Conservation (phyloP, 108 stramenopile species). For the Nitzschia sp. region DNA sequence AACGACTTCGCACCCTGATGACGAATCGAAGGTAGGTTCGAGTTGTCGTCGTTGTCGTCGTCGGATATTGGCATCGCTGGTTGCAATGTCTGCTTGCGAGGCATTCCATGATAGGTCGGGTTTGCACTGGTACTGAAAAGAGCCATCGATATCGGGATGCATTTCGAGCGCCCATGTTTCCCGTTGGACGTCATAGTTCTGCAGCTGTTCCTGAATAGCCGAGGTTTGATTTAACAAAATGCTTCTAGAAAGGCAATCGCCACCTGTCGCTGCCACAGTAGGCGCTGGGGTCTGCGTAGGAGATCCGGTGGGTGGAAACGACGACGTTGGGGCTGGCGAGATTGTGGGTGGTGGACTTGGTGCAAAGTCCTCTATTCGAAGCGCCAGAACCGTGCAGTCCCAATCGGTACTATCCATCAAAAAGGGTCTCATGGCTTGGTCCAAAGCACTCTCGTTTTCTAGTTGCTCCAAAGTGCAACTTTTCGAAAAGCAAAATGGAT, state of each 20-base stretch:
- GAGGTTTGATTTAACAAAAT: neutral
- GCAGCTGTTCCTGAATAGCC: neutral
- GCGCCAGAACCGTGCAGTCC: neutral
- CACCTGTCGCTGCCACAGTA: neutral
- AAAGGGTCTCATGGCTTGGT: neutral
- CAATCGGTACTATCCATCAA: neutral
- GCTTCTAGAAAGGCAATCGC: neutral
- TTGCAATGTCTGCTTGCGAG: neutral
- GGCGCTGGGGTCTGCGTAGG: neutral
- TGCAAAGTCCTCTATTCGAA: neutral
- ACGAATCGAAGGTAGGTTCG: neutral
- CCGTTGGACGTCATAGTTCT: neutral
- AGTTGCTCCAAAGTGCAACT: neutral
- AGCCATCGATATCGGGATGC: neutral
- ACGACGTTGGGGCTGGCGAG: neutral
- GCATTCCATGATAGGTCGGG: neutral
- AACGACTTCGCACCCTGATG: neutral
- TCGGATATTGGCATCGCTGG: neutral
- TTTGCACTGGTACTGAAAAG: neutral
- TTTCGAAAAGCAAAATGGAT: neutral
- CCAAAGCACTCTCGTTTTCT: neutral
- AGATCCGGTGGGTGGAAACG: neutral
- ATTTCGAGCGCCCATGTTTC: neutral
- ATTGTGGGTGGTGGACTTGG: neutral
- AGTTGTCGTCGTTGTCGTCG: neutral